Evolutionary conservation across 2,329 filamentous ascomycete genomes (phyloP).

Genomic region (Cercospora janseana): DNA sequence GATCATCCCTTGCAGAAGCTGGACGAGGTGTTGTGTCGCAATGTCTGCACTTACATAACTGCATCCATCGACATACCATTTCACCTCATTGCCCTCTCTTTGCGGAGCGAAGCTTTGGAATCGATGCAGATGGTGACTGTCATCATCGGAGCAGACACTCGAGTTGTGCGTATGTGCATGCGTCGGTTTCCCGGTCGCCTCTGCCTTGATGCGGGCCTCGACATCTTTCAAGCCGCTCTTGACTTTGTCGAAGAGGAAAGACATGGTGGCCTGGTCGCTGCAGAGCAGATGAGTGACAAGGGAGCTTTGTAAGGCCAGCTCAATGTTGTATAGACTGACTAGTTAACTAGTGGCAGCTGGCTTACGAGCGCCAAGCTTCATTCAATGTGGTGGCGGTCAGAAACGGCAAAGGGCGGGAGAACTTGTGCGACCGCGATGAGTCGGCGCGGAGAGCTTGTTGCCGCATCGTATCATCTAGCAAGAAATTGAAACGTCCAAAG

Average conservation of each 20-base stretch:
- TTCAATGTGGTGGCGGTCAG: constrained; percentile 1
- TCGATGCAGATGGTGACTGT: constrained; percentile 50
- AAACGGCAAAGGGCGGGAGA: neutral
- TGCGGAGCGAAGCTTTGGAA: constrained; percentile 69
- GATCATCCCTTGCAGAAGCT: no score
- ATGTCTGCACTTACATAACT: no score
- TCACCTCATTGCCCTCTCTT: constrained; percentile 68
- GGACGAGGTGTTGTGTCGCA: no score
- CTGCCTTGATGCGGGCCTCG: constrained; percentile 52
- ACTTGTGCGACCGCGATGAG: neutral
- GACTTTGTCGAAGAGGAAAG: constrained; percentile 54
- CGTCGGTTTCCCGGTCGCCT: constrained; percentile 44
- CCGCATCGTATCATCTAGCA: no score
- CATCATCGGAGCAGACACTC: constrained; percentile 38
- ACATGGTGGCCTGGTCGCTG: no score
- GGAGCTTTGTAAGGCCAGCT: no score
- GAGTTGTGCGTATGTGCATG: constrained; percentile 49
- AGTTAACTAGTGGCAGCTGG: neutral
- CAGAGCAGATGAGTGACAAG: no score
- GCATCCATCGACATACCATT: constrained; percentile 80
- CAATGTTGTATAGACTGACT: neutral
- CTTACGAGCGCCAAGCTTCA: constrained; percentile 1
- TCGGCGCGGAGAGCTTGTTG: no score
- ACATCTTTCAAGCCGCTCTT: constrained; percentile 53
- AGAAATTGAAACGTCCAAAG: no score